Conservation (phyloP, 441 rosid species). For the Croton setiger region DNA sequence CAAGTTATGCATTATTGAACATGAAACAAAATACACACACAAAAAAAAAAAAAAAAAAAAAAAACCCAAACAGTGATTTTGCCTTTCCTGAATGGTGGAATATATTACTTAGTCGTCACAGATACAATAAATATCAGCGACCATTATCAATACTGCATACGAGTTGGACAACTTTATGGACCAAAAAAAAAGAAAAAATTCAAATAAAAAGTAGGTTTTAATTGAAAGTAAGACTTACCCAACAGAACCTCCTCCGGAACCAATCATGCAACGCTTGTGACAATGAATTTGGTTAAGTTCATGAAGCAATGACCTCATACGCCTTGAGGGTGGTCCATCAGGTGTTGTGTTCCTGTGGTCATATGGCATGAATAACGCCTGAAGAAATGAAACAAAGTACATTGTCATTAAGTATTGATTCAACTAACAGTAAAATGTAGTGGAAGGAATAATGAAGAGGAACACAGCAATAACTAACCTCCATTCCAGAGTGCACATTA, state of each 20-base stretch:
- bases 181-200: background rate
- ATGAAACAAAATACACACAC: no score
- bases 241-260: constrained; percentile 98
- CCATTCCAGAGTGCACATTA: constrained; percentile 98
- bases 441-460: background rate
- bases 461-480: constrained; percentile 44
- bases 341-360: constrained; percentile 96
- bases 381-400: constrained; percentile 14
- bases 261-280: constrained; percentile 80
- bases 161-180: background rate
- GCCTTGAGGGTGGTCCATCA: constrained; percentile 50
- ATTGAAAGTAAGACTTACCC: constrained; percentile 59
- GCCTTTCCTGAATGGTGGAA: no score
- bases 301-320: constrained; percentile 74
- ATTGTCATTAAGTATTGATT: background rate
- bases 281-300: constrained; percentile 69
- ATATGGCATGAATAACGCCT: constrained; percentile 99
- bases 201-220: constrained; percentile 10
- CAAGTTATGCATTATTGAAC: background rate
- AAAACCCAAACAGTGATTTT: no score
- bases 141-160: background rate
- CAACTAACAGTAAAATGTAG: background rate
- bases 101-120: no score
- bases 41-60: no score
- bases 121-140: background rate